Base-by-base conservation (phyloP, 2,329 filamentous ascomycete genomes). In the Colletotrichum cordylinicola region DNA sequence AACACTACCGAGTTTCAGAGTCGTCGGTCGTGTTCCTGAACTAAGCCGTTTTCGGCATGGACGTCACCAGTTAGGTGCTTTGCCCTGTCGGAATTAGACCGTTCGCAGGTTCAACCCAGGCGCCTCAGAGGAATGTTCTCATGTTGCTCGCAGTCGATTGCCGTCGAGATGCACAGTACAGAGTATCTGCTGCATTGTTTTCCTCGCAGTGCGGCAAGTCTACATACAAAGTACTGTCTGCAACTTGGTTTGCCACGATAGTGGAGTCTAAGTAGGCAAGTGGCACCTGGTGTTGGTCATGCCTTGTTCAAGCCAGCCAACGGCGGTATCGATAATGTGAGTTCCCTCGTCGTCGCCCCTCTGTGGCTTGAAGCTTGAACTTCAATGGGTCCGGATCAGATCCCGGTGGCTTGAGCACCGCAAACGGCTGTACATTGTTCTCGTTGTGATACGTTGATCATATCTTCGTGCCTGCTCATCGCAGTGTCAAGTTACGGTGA, bases 1-100 rank as follows among this genome's bases (percentile, higher is more conserved):
- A 75, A 76, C 74, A 70, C 71, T 75, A 67, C 71, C 75, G 62
- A 75, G 75, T 77, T 77, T 77, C 75, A 77, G 75, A 77, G 58
- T 75, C 21, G 61, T 70, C 72, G 65, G 67, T 75, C 24, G 64
- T 75, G 75, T 77, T 70, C 75, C 75, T 75, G 72, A 7, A 68
- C 75, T 66, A 77, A 60, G 15, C 75, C 52, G 7, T 8, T 77
- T 75, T 43, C n/a, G 64, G 64, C 39, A 13, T 58, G 37, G 31
- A 21, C 15, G 18, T 15, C 24, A 21, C 35, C 6, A 12, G 56
- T 18, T 21, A 8, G 18, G 10, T 29, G 31, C 56, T 24, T 18
- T 10, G 43, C 64, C 70, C 64, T 73, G 74, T 76, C n/a, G 37
- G 24, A 69, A 76, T 48, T 8, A 24, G 29, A 31, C 24, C 33